Conservation (phyloP, 805 yeast species). For the Yueomyces sinensis region DNA sequence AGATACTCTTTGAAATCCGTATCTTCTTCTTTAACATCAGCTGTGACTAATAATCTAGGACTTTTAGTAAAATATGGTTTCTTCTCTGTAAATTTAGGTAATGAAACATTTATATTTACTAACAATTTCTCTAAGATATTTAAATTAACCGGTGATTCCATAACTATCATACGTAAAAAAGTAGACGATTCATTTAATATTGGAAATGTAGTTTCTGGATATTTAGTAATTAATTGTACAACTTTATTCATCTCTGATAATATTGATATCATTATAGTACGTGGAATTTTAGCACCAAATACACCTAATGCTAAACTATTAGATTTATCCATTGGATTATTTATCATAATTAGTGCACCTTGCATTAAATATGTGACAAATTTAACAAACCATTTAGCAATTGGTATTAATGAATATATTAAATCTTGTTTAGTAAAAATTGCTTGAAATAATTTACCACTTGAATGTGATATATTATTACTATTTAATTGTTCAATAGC, state of each 20-base stretch:
- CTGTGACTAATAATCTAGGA: conserved; percentile 42
- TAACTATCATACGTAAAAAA: conserved; percentile 18
- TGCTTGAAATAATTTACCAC: conserved; percentile 33
- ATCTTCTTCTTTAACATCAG: conserved; percentile 38
- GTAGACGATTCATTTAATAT: conserved; percentile 22
- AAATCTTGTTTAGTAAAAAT: conserved; percentile 49
- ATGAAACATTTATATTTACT: conserved; percentile 36
- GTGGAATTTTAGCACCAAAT: conserved; percentile 53
- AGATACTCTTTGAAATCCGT: conserved; percentile 17
- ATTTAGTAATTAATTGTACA: conserved; percentile 39
- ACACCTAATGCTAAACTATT: conserved; percentile 42
- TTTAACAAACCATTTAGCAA: conserved; percentile 77
- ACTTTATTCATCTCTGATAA: conserved; percentile 54
- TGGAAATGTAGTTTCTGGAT: conserved; percentile 37
- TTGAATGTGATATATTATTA: conserved; percentile 24
- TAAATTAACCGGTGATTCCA: conserved; percentile 40
- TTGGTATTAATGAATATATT: conserved; percentile 55
- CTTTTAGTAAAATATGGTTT: conserved; percentile 13
- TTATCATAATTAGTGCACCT: conserved; percentile 43
- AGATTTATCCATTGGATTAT: conserved; percentile 7
- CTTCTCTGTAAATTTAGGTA: conserved; percentile 20
- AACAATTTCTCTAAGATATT: conserved; percentile 47
- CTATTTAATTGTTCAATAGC: conserved; percentile 24
- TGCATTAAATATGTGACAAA: conserved; percentile 59
- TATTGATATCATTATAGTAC: conserved; percentile 53